Base-by-base conservation (phyloP, 148 eudicot genomes). In the Rhododendron mucronatum region DNA sequence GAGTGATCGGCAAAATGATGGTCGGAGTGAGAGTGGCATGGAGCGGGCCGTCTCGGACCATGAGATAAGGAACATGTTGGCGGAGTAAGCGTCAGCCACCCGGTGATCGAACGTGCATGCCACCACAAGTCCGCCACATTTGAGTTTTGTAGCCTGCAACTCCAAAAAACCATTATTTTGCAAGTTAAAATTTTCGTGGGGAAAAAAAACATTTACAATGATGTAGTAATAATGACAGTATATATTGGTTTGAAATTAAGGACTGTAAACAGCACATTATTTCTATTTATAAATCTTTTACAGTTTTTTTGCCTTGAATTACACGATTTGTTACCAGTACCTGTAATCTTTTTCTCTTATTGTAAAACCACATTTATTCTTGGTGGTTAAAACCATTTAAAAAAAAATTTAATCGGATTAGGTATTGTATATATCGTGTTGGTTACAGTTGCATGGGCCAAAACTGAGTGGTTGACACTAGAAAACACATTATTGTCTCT, bases 81-180 rank as follows among this genome's bases (percentile, higher is more conserved):
- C 86, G 0, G 98, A 92, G 92, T 92, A 89, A 33, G 96, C 98
- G 65, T 96, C 98, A 59, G 94, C 91, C 15, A 94, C 92, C 76
- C 93, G 93, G 53, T 96, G 98, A n/a, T 94, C 92, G 51, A 96
- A 94, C 1, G 94, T 85, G 85, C 96, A 94, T 11, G 86, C 93
- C 69, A 96, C 86, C 86, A 95, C 90, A 13, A 90, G 57, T 83
- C 92, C 93, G 1, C 96, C 96, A 16, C 98, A 94, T 59, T 86
- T 89, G 1, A 96, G 84, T 82, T 92, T 86, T 0, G 98, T 94
- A 7, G 81, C 98, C 98, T 94, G 85, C 63, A 13, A 71, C 20
- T 13, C 39, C 8, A 71, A 26, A 26, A 4, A 33, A 71, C 1
- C 33, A 71, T 71, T 12, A 12, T 28, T 11, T 57, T 20, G n/a